Base-by-base conservation (phyloP, 768 basidiomycete species). In the Agrocybe praecox region DNA sequence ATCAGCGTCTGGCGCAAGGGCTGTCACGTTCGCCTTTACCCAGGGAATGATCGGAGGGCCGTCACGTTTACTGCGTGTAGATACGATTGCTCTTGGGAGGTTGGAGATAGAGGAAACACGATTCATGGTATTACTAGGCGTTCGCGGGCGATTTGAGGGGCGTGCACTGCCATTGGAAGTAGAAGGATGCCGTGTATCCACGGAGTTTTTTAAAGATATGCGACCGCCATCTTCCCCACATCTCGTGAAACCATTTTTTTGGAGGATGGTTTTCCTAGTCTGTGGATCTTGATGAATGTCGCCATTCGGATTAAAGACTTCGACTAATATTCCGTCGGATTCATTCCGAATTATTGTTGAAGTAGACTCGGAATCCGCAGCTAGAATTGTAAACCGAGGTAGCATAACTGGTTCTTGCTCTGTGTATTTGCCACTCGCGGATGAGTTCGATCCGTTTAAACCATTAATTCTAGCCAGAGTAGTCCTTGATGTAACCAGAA, bases 321-420 rank as follows among this genome's bases (percentile, higher is more conserved):
- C 88, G 7, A 92, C 73, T 19, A 69, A 64, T 10, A 66, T 61
- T 19, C 70, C 72, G 23, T 83, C 79, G 2, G 80, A 71, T 56
- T 85, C 86, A 64, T 89, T 89, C 42, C 80, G 80, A 56, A 90
- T 74, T n/a, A 79, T 71, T 33, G 80, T 83, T 1, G 82, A 74
- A 11, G 81, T 80, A 12, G 76, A 75, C 67, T 92, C 88, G 8
- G 75, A 72, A 63, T 92, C 86, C 2, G 87, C 82, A 10, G 86
- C 82, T 15, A 90, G 78, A 15, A 92, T 81, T 17, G 81, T 84
- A 63, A 93, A 90, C 14, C 80, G 78, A 3, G 91, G 91, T 22
- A 92, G 66, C 40, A 81, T 72, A 43, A 91, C 70, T n/a, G 83
- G 79, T 40, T 82, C 78, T 9, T 74, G 69, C 32, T 62, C 66